Evolutionary conservation across 2,329 filamentous ascomycete genomes (phyloP), one percentile per base, ranked within the genome.

Genomic region (Exophiala bonariae): DNA sequence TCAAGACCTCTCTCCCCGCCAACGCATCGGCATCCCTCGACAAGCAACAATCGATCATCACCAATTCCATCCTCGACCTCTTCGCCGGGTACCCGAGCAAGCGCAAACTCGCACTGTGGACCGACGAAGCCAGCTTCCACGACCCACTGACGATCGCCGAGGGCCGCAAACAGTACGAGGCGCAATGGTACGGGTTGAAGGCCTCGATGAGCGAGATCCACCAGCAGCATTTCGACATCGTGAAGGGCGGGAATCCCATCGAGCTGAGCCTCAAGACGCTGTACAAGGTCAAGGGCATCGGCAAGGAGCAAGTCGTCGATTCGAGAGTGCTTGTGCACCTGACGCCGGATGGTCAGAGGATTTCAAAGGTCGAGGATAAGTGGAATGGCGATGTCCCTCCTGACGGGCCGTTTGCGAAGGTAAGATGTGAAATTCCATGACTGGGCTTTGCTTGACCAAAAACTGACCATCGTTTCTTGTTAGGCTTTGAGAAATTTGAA

Each of bases 111-210:
- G 40, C 40, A 6, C 47, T 85, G 18, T 85, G 81, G 82, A 70
- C 69, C 39, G 78, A 78, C 48, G 71, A 78, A 30, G 81, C 73
- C 6, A 73, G 70, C 0, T 85, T 85, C 62, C 63, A 72, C 22
- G 81, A 85, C 59, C 79, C 78, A 3, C 66, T 85, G 36, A 81
- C 80, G 33, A 71, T 78, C 28, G 79, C 82, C 2, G 60, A 67
- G 17, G 81, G 82, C 7, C 74, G 77, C 44, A 72, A 77, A 53
- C 72, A 79, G 59, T 79, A 67, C 52, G 63, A 72, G 42, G 66
- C 75, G 18, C 76, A 79, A 62, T 78, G 74, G 75, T 85, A 85
- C 60, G 82, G 81, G 2, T 70, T 85, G 1, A 71, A 80, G 43
- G 64, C 74, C 3, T 75, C 79, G 2, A 85, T 85, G 62, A 71